Conservation (phyloP, 2,329 filamentous ascomycete species). For the Microascus cirrosus region DNA sequence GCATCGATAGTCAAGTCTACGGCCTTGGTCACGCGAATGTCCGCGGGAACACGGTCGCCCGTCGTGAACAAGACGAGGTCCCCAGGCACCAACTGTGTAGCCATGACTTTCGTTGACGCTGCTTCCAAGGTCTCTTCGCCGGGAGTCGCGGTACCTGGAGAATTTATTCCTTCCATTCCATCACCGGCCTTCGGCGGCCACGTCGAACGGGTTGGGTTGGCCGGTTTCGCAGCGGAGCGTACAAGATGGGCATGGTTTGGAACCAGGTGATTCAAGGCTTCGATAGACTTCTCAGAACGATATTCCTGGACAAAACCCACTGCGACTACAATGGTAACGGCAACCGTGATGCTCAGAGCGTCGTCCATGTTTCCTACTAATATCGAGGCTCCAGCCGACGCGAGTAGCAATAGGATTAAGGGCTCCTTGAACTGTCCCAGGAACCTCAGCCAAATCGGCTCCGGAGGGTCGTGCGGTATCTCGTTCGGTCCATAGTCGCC, state of each 20-base stretch:
- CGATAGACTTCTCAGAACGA: conserved; percentile 91
- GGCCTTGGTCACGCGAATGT: conserved; percentile 86
- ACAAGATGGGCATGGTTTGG: conserved; percentile 96
- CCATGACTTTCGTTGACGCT: conserved; percentile 74
- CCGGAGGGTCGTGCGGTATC: conserved; percentile 84
- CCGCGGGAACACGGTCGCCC: conserved; percentile 90
- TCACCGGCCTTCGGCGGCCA: conserved; percentile 36
- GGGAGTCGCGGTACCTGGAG: conserved; percentile 43
- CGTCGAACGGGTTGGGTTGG: conserved; percentile 21
- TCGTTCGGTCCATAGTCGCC: conserved; percentile 83
- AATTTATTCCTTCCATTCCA: conserved; percentile 15
- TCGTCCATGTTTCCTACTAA: conserved; percentile 91
- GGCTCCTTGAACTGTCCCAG: conserved; percentile 95
- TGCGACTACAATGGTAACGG: conserved; percentile 91
- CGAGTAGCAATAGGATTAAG: conserved; percentile 81
- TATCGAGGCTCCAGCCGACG: conserved; percentile 78
- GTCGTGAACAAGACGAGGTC: conserved; percentile 92
- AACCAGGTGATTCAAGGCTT: conserved; percentile 85
- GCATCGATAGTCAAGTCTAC: conserved; percentile 89
- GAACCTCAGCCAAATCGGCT: conserved; percentile 91
- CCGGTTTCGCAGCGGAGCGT: conserved; percentile 34
- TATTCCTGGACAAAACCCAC: conserved; percentile 98
- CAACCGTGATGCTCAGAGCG: conserved; percentile 87
- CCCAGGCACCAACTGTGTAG: conserved; percentile 77
- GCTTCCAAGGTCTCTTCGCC: conserved; percentile 55